A percentile compares a stretch with the other conserved stretches of the same genome.
phyloP scores from a whole-genome alignment of 202 grass and related monocot species.

The Schoenoplectus triqueter region DNA sequence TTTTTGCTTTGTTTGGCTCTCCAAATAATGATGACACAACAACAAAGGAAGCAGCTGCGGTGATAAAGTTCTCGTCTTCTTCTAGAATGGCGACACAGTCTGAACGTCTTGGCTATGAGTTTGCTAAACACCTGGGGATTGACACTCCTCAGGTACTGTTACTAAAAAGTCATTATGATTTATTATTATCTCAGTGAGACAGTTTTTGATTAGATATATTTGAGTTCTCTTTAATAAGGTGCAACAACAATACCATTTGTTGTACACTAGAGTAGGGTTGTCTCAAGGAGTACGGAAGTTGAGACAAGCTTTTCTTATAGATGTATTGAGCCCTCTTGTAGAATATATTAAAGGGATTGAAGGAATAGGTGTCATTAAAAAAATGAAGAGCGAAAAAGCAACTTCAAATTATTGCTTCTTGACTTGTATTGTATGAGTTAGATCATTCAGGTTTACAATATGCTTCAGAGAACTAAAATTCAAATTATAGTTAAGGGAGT shows the following conservation, averaged over 20 bases:
- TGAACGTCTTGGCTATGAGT: slow-evolving; percentile 91
- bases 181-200: slow-evolving; percentile 32
- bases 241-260: background rate
- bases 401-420: background rate
- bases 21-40: slow-evolving; percentile 34
- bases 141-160: slow-evolving; percentile 73
- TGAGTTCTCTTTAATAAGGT: background rate
- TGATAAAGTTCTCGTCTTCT: slow-evolving; percentile 80
- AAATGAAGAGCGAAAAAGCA: background rate
- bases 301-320: slow-evolving; percentile 7
- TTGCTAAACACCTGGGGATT: slow-evolving; percentile 80
- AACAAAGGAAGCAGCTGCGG: slow-evolving; percentile 68
- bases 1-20: slow-evolving; percentile 83
- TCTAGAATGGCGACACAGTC: slow-evolving; percentile 95
- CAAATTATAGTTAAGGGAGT: background rate
- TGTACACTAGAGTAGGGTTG: background rate
- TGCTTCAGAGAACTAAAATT: slow-evolving; percentile 1
- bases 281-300: background rate
- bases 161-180: slow-evolving; percentile 11
- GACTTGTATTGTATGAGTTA: background rate
- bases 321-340: background rate
- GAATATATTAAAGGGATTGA: background rate
- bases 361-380: background rate
- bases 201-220: slow-evolving; percentile 23
- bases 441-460: background rate